Percentiles rank a stretch among this genome's conserved stretches.
Conservation (phyloP, 2,329 filamentous ascomycete species). For the Fusarium buharicum region DNA sequence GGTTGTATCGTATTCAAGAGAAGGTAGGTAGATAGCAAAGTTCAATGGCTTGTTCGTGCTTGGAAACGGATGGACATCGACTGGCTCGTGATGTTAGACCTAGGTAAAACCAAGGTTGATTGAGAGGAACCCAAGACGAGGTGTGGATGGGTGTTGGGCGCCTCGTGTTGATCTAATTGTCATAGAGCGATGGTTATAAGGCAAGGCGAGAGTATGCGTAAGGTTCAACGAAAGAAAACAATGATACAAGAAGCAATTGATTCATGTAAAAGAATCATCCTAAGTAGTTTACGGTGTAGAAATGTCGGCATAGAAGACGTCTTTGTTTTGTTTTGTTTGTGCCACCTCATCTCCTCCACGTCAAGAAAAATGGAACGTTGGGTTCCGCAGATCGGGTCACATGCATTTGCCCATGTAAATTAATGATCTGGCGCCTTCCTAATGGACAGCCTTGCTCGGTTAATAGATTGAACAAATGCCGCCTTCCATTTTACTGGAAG, state of each 20-base stretch:
- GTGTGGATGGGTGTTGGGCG: conserved; percentile 1
- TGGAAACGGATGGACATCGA: not conserved
- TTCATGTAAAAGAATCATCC: conserved; percentile 1
- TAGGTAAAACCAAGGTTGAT: not conserved
- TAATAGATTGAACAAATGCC: conserved; percentile 28
- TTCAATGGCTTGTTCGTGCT: not conserved
- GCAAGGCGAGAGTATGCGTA: not conserved
- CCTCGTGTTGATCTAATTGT: not conserved
- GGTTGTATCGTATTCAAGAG: conserved; percentile 25
- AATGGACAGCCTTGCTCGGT: conserved; percentile 33
- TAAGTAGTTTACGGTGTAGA: conserved; percentile 9
- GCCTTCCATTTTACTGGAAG: conserved; percentile 10
- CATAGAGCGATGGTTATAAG: not conserved
- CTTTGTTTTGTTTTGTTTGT: conserved; percentile 20
- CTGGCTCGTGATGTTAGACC: not conserved
- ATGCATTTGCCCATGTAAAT: conserved; percentile 41
- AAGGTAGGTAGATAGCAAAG: conserved; percentile 16
- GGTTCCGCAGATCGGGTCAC: conserved; percentile 43
- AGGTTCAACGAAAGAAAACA: conserved; percentile 1
- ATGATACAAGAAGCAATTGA: conserved; percentile 5
- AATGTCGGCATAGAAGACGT: conserved; percentile 15
- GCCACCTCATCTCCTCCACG: conserved; percentile 33
- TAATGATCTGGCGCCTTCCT: conserved; percentile 37
- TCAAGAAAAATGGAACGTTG: conserved; percentile 12
- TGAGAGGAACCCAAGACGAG: not conserved